Percentiles rank a stretch among this genome's conserved stretches.
These are phyloP conservation scores for Candida berthetii DNA, from an alignment of 805 yeast genomes.

Conservation along the genomic window DNA sequence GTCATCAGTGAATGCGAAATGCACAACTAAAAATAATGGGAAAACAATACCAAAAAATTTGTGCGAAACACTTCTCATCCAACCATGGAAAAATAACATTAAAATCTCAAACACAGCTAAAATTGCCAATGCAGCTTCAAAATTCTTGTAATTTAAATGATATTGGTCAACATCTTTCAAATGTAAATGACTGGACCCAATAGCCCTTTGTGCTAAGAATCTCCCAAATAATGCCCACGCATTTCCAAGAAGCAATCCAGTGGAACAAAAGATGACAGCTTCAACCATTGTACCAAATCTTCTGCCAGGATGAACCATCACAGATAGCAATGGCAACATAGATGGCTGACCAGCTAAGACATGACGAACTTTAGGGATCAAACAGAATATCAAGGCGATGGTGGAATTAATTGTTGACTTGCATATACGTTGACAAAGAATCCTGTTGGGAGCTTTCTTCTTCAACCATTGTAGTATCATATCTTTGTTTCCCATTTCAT, in stretches of 20 bases:
- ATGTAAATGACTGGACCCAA: constrained; percentile 20
- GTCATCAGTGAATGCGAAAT: constrained; percentile 37
- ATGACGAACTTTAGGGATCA: constrained; percentile 28
- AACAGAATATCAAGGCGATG: constrained; percentile 33
- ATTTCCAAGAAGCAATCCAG: constrained; percentile 36
- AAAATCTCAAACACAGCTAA: constrained; percentile 37
- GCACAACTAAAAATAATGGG: constrained; percentile 42
- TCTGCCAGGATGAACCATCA: constrained; percentile 44
- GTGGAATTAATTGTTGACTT: constrained; percentile 33
- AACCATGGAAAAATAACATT: constrained; percentile 43
- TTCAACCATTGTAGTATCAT: too few relatives aligned
- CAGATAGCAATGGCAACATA: constrained; percentile 38
- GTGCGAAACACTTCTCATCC: constrained; percentile 41
- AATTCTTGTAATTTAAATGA: constrained; percentile 21
- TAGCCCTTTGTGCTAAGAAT: constrained; percentile 32
- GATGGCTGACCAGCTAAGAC: constrained; percentile 35
- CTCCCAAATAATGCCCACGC: constrained; percentile 35
- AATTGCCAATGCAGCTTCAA: constrained; percentile 34
- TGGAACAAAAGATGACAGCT: constrained; percentile 30
- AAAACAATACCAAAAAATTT: constrained; percentile 40
- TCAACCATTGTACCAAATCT: constrained; percentile 42
- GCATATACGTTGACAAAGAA: constrained; percentile 29
- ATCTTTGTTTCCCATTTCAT: too few relatives aligned
- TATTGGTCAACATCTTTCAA: constrained; percentile 25
- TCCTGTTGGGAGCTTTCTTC: constrained; percentile 13